Evolutionary conservation across 2,329 filamentous ascomycete genomes (phyloP).

Genomic region (Hypomyces perniciosus): DNA sequence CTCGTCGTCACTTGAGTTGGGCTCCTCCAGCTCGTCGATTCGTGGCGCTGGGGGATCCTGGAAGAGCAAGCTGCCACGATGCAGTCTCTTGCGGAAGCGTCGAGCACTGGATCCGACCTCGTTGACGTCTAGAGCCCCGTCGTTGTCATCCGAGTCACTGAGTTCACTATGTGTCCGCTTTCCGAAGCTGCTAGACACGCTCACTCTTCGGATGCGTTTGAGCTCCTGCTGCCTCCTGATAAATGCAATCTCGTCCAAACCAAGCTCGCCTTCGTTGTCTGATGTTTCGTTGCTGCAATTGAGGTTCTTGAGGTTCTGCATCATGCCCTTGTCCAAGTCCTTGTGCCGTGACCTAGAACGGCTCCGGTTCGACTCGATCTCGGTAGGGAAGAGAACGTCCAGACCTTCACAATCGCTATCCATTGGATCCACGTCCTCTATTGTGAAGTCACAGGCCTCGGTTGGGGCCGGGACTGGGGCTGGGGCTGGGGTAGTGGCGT

Average conservation of each 20-base stretch:
- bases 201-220: conserved; percentile 40
- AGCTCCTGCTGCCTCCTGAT: conserved; percentile 36
- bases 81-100: conserved; percentile 40
- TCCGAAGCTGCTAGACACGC: conserved; percentile 48
- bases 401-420: conserved; percentile 39
- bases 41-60: conserved; percentile 44
- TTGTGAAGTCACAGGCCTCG: conserved; percentile 27
- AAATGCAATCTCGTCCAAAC: conserved; percentile 31
- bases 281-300: conserved; percentile 37
- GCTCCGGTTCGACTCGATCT: conserved; percentile 42
- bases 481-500: conserved; percentile 15
- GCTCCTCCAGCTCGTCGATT: conserved; percentile 50
- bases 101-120: conserved; percentile 43
- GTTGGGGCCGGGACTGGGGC: conserved; percentile 13
- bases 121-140: conserved; percentile 34
- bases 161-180: conserved; percentile 51
- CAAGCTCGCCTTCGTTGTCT: conserved; percentile 29
- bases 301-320: conserved; percentile 40
- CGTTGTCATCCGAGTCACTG: conserved; percentile 43
- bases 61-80: conserved; percentile 43
- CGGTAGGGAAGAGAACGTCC: conserved; percentile 37
- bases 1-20: conserved; percentile 43
- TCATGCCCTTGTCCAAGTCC: conserved; percentile 38
- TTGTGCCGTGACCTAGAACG: conserved; percentile 33
- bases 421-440: conserved; percentile 44